Percentiles rank a stretch among this genome's conserved stretches.
These are phyloP conservation scores for Wickerhamiella qilinensis DNA, from an alignment of 805 yeast species.

Conservation along the genomic window DNA sequence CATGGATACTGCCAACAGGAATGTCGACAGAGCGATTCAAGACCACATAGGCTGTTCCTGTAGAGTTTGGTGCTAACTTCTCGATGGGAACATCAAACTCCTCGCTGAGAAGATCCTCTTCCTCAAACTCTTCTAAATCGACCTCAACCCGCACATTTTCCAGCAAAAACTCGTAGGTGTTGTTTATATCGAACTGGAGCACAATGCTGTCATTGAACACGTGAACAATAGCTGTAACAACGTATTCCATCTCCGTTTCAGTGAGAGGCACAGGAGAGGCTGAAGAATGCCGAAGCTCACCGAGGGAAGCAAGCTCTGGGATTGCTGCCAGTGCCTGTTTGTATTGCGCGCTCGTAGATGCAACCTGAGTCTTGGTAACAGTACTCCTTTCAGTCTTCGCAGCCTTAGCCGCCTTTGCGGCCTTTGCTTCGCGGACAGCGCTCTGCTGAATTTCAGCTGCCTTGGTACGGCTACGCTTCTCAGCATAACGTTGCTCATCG, in stretches of 20 bases:
- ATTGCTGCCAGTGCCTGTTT: slow-evolving; percentile 52
- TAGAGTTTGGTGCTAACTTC: slow-evolving; percentile 50
- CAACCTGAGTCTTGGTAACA: slow-evolving; percentile 6
- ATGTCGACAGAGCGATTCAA: slow-evolving; percentile 39
- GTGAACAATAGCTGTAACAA: slow-evolving; percentile 72
- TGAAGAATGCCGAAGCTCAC: slow-evolving; percentile 60
- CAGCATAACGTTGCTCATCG: slow-evolving; percentile 20
- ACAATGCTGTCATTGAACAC: slow-evolving; percentile 58
- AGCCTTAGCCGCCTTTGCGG: slow-evolving; percentile 5
- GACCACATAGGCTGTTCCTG: slow-evolving; percentile 66
- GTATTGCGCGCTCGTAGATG: slow-evolving; percentile 20
- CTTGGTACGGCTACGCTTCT: not conserved
- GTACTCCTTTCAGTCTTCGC: slow-evolving; percentile 8
- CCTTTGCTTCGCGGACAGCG: not conserved
- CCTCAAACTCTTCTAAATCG: slow-evolving; percentile 29
- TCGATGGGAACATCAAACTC: slow-evolving; percentile 64
- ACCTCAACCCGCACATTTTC: slow-evolving; percentile 51
- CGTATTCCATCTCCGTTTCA: slow-evolving; percentile 85
- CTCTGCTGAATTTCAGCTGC: not conserved
- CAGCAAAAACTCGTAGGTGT: slow-evolving; percentile 68
- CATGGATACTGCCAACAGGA: slow-evolving; percentile 35
- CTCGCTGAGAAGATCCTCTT: slow-evolving; percentile 42
- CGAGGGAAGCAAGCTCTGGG: slow-evolving; percentile 60
- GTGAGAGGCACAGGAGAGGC: slow-evolving; percentile 48
- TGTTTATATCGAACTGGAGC: slow-evolving; percentile 67